Conservation (phyloP, 495 filamentous ascomycete genomes). For the Margaritispora aquatica region DNA sequence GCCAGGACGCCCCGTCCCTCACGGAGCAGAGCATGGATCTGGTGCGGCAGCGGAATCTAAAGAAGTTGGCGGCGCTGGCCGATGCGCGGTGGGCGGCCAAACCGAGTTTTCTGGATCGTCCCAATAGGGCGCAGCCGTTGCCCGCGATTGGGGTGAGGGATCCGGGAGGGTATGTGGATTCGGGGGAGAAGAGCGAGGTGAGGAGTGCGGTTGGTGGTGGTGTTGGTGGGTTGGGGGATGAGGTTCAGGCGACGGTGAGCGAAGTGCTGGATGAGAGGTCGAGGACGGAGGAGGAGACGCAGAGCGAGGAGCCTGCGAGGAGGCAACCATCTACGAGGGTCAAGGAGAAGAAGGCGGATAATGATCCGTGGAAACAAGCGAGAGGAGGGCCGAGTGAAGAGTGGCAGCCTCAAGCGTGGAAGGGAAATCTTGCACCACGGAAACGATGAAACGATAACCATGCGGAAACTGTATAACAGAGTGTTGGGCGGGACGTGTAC, state of each 20-base stretch:
- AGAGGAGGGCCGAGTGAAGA: conserved; percentile 55
- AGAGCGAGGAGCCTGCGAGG: background rate
- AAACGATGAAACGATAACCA: conserved; percentile 5
- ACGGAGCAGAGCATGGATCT: conserved; percentile 69
- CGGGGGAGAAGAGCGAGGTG: background rate
- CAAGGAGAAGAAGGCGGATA: conserved; percentile 2
- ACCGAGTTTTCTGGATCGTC: conserved; percentile 51
- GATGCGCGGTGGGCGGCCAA: conserved; percentile 85
- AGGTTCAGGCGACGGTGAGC: no score
- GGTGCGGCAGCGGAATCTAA: conserved; percentile 59
- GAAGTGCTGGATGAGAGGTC: no score
- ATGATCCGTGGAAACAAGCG: conserved; percentile 58
- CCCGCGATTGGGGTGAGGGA: conserved; percentile 6
- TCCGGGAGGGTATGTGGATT: background rate
- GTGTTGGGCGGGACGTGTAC: no score
- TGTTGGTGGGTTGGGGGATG: no score
- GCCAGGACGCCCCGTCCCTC: conserved; percentile 61
- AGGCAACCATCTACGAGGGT: background rate
- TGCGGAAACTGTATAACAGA: background rate
- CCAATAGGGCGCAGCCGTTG: conserved; percentile 35
- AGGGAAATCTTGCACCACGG: conserved; percentile 33
- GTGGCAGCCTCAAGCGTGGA: conserved; percentile 77
- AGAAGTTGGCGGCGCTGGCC: conserved; percentile 66
- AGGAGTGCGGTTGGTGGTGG: background rate
- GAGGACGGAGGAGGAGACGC: background rate